Base-by-base conservation (phyloP, 257 asterid species). In the Jacaranda copaia region DNA sequence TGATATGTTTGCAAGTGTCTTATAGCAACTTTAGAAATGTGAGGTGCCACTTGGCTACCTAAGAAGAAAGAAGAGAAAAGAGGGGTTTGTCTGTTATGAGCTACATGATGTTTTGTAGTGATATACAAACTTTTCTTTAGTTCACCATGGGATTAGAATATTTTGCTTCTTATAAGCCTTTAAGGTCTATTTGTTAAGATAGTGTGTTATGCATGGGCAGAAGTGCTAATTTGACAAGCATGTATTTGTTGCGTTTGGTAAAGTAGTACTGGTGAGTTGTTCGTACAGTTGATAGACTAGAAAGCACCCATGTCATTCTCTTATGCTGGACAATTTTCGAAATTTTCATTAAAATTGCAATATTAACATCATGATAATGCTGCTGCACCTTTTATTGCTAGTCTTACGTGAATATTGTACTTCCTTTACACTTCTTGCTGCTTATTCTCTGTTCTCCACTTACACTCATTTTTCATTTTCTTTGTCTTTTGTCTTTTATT, bases 21-120 rank as follows among this genome's bases (percentile, higher is more conserved):
- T 67, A 25, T 72, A 16, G 38, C 25, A 43, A 2, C 20, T 60
- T 48, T 25, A 45, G 39, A 67, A 8, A 45, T 63, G 67, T 6
- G 18, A 59, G 68, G 65, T n/a, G 48, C 25, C 61, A 46, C 52
- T 43, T 69, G 52, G 77, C 69, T 45, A 62, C 4, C 43, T 32
- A 40, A 36, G 49, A 49, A 38, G 18, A 59, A 72, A 16, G 8
- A 20, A 53, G 58, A 18, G 19, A 2, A 53, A 16, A 36, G 32
- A n/a, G 18, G 61, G 46, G 55, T 32, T 60, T 25, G 43, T 25
- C 9, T 55, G 15, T 16, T 38, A 32, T 56, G 60, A 20, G 35
- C 57, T 76, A 55, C 53, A 7, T 1, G 32, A 13, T 39, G 32
- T 8, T 14, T 25, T n/a, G 15, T 7, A n/a, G 16, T 65, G 6